Percentiles rank a stretch among this genome's conserved stretches.
These are phyloP conservation scores for Periconia digitata DNA, from an alignment of 2,329 filamentous ascomycete genomes.

Conservation along the genomic window DNA sequence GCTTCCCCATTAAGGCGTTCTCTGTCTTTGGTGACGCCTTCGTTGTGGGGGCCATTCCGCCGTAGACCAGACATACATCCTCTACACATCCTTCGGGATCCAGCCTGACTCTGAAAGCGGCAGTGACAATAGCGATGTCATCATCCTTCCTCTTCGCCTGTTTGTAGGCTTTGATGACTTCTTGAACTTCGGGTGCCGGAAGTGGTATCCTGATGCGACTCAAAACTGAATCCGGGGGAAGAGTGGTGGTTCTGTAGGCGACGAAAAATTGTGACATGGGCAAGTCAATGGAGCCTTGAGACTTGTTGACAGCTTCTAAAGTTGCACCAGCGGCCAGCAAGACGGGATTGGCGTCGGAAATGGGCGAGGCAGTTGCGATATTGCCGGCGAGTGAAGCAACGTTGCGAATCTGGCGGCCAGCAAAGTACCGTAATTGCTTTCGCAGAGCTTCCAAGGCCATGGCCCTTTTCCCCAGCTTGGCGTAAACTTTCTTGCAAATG, in stretches of 20 bases:
- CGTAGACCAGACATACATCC: conserved; percentile 79
- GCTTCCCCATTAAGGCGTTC: conserved; percentile 71
- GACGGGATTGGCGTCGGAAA: conserved; percentile 91
- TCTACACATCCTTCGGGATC: conserved; percentile 68
- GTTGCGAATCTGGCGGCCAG: conserved; percentile 90
- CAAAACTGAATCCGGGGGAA: conserved; percentile 78
- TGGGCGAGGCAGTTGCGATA: conserved; percentile 87
- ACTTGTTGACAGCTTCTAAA: conserved; percentile 73
- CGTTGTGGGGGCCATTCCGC: conserved; percentile 90
- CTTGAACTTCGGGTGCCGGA: conserved; percentile 64
- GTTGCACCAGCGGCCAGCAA: conserved; percentile 82
- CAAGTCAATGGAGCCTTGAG: conserved; percentile 56
- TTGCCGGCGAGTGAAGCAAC: conserved; percentile 94
- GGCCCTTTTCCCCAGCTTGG: conserved; percentile 38
- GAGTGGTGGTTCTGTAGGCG: conserved; percentile 80
- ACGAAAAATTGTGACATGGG: conserved; percentile 89
- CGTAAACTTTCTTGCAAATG: conserved; percentile 75
- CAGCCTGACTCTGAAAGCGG: conserved; percentile 74
- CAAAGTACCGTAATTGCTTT: conserved; percentile 94
- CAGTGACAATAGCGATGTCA: conserved; percentile 95
- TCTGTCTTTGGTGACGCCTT: conserved; percentile 76
- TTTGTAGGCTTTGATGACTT: conserved; percentile 87
- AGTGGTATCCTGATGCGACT: conserved; percentile 79
- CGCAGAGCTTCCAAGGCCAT: conserved; percentile 63
- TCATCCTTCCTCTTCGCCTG: conserved; percentile 96